A percentile compares a stretch with the other conserved stretches of the same genome.
These are phyloP conservation scores for Apostasia shenzhenica DNA, from an alignment of 106 monocot genomes.

Conservation along the genomic window DNA sequence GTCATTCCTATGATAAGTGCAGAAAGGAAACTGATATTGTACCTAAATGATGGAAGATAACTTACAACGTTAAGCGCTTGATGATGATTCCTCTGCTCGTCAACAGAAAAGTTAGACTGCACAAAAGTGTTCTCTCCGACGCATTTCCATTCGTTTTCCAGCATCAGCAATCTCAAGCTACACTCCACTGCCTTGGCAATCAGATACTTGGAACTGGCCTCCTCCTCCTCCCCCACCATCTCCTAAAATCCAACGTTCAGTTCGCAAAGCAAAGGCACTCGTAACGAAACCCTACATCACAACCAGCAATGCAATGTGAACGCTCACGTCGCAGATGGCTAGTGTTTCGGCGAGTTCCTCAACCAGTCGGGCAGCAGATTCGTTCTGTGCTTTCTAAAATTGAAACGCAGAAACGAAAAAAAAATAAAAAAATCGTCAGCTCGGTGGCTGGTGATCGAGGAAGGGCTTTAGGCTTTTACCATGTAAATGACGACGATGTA, in stretches of 20 bases:
- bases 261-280: not conserved
- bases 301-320: not conserved
- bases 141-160: conserved; percentile 47
- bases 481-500: conserved; percentile 41
- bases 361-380: conserved; percentile 21
- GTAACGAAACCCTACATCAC: conserved; percentile 1
- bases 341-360: conserved; percentile 19
- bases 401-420: not conserved
- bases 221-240: conserved; percentile 47
- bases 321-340: conserved; percentile 22
- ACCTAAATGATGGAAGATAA: not conserved
- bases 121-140: conserved; percentile 48
- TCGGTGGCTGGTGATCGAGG: not conserved
- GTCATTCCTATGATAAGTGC: not conserved
- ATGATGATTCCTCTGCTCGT: conserved; percentile 37
- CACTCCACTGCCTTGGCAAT: conserved; percentile 50
- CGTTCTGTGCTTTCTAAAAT: conserved; percentile 39
- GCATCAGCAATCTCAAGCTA: conserved; percentile 36
- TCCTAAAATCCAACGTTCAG: not conserved
- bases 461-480: conserved; percentile 14
- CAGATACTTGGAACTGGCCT: conserved; percentile 25
- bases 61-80: conserved; percentile 56
- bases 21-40: not conserved
- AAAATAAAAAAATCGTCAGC: not conserved
- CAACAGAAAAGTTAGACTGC: conserved; percentile 26